Conservation (phyloP, 2,329 filamentous ascomycete genomes). For the Capronia americana region DNA sequence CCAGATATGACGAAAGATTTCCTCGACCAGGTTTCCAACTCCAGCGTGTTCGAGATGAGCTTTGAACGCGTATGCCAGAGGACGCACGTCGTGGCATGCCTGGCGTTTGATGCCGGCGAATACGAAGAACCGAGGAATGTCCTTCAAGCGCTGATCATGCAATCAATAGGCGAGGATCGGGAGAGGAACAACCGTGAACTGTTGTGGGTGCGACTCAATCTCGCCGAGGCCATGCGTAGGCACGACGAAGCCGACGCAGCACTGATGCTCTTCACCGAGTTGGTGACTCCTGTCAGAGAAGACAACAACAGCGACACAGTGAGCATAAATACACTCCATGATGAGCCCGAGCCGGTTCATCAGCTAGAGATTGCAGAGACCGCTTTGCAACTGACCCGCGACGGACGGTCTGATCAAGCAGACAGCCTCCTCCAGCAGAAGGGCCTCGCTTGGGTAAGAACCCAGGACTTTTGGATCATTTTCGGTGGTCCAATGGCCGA, state of each 20-base stretch:
- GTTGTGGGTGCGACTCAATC: conserved; percentile 4
- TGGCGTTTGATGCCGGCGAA: conserved; percentile 1
- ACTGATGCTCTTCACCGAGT: neutral
- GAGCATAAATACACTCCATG: neutral
- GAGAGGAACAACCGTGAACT: conserved; percentile 6
- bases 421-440: neutral
- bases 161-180: neutral
- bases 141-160: neutral
- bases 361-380: neutral
- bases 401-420: neutral
- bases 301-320: neutral
- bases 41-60: neutral
- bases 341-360: neutral
- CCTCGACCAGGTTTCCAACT: neutral
- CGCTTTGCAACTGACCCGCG: neutral
- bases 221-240: neutral
- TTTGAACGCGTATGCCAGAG: conserved; percentile 5
- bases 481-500: conserved; percentile 1
- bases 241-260: neutral
- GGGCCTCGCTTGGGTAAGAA: neutral
- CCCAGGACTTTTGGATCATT: conserved; percentile 1
- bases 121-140: neutral
- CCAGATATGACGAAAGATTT: neutral
- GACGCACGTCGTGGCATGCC: neutral
- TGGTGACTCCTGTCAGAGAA: neutral